These are phyloP conservation scores for Aeminium ludgeri DNA, from an alignment of 495 filamentous ascomycete genomes.

Conservation along the genomic window DNA sequence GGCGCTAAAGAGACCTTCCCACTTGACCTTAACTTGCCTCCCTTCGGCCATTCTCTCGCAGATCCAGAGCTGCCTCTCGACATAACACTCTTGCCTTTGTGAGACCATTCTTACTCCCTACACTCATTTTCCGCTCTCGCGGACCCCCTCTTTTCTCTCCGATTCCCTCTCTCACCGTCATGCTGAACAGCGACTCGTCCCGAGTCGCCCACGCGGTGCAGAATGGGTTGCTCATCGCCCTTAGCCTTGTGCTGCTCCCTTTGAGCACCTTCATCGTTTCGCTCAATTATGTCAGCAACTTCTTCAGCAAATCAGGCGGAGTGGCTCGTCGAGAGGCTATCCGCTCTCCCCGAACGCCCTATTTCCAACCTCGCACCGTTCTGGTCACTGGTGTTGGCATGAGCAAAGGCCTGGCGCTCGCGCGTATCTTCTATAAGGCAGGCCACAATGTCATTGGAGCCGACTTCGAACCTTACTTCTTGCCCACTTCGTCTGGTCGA, in stretches of 20 bases:
- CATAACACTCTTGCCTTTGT: no score
- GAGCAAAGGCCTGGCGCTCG: conserved; percentile 46
- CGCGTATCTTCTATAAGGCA: conserved; percentile 46
- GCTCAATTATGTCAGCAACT: conserved; percentile 23
- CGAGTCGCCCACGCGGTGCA: conserved; percentile 6
- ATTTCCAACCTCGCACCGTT: conserved; percentile 40
- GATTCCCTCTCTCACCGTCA: no score
- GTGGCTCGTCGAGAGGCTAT: background rate
- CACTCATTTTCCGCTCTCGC: no score
- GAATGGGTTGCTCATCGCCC: conserved; percentile 32
- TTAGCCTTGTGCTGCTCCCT: conserved; percentile 38
- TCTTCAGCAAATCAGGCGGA: conserved; percentile 8
- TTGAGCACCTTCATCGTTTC: conserved; percentile 35
- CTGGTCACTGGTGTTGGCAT: conserved; percentile 60
- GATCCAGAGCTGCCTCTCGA: no score
- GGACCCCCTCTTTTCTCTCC: no score
- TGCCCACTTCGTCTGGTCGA: conserved; percentile 26
- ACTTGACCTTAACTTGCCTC: no score
- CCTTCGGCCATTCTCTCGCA: no score
- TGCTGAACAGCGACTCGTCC: no score
- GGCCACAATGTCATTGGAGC: conserved; percentile 60
- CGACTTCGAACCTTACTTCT: conserved; percentile 38
- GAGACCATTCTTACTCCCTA: no score
- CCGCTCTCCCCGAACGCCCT: conserved; percentile 22
- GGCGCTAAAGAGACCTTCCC: no score